phyloP scores from a whole-genome alignment of 2,329 filamentous ascomycete species.

The Talaromyces funiculosus region DNA sequence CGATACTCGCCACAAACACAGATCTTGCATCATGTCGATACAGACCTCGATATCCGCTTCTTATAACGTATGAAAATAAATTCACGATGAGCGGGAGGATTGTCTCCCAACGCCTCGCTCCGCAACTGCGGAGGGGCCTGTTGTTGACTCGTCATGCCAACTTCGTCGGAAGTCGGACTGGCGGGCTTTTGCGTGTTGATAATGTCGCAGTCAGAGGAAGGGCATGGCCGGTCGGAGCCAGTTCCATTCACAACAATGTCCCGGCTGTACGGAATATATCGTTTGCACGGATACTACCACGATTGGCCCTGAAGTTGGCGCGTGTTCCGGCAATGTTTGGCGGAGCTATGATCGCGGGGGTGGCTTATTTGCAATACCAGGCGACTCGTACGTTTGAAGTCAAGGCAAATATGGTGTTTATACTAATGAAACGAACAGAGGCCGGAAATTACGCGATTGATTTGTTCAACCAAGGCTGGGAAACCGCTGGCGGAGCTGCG shows the following conservation, averaged over 20 bases:
- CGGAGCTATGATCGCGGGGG: conserved; percentile 74
- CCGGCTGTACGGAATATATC: conserved; percentile 59
- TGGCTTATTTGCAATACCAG: conserved; percentile 95
- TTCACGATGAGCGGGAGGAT: conserved; percentile 65
- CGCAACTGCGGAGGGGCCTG: conserved; percentile 58
- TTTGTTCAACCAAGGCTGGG: conserved; percentile 65
- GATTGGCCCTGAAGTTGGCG: conserved; percentile 82
- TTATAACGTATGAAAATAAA: conserved; percentile 31
- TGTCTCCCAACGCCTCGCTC: conserved; percentile 65
- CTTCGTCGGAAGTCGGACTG: conserved; percentile 55
- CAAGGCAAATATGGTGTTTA: no score
- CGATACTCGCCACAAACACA: neutral
- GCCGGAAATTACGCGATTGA: conserved; percentile 73
- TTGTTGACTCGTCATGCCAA: conserved; percentile 59
- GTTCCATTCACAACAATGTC: conserved; percentile 72
- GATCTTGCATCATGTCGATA: conserved; percentile 10
- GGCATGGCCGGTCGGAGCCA: conserved; percentile 70
- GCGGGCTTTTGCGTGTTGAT: conserved; percentile 64
- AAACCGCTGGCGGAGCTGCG: conserved; percentile 64
- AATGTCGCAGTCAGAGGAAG: conserved; percentile 57
- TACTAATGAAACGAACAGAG: conserved; percentile 43
- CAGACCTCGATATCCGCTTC: neutral
- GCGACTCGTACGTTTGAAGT: conserved; percentile 63
- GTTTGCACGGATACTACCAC: conserved; percentile 69
- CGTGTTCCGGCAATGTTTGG: conserved; percentile 88